phyloP scores from a whole-genome alignment of 108 stramenopile species.

The Skeletonema tropicum region DNA sequence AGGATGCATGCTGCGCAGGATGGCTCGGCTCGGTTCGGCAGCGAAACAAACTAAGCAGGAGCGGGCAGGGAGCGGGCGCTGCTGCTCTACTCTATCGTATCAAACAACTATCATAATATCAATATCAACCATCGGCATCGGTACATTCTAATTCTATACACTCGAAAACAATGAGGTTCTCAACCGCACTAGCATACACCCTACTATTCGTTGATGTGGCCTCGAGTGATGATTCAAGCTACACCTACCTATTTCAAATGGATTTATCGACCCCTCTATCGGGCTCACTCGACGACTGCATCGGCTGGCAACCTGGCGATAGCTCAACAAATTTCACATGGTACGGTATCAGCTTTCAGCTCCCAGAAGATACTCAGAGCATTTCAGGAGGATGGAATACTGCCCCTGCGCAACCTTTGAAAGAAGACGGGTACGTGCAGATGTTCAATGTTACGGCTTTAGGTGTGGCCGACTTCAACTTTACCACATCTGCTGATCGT shows the following conservation, averaged over 20 bases:
- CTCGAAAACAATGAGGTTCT: no score
- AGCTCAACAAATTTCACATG: constrained; percentile 1
- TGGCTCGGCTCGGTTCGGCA: no score
- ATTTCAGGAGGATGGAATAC: neutral
- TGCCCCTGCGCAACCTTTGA: neutral
- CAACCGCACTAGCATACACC: no score
- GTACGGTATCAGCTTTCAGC: constrained; percentile 1
- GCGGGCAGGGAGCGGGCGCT: no score
- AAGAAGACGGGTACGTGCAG: neutral
- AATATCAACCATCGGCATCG: no score
- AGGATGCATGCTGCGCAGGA: no score
- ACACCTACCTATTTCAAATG: constrained; percentile 1
- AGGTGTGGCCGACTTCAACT: constrained; percentile 1
- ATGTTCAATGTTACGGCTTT: neutral
- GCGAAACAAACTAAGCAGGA: no score
- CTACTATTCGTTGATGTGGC: neutral
- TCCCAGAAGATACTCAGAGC: neutral
- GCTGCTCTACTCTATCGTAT: no score
- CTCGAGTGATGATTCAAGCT: neutral
- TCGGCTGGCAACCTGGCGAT: neutral
- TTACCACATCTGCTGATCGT: constrained; percentile 1
- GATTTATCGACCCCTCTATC: neutral
- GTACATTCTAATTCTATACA: no score
- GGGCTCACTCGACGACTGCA: neutral
- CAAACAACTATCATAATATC: no score